Percentiles rank a stretch among this genome's conserved stretches.
These are phyloP conservation scores for Biancaea sappan DNA, from an alignment of 306 rosid species.

Conservation along the genomic window DNA sequence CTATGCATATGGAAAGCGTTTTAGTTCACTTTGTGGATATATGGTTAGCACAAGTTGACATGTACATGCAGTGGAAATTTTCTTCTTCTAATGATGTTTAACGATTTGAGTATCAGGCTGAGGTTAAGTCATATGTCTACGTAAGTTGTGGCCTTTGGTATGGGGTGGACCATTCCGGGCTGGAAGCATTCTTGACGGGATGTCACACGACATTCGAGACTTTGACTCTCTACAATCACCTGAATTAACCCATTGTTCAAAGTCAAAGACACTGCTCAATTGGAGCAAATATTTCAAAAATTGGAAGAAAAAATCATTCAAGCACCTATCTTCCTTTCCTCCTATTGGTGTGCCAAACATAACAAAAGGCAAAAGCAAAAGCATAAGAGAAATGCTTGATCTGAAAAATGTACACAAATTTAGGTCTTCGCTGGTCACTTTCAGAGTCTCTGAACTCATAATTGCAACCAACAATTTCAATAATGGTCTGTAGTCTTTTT, in stretches of 20 bases:
- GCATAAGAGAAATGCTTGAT: conserved; percentile 46
- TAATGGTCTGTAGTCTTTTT: conserved; percentile 51
- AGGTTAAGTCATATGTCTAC: no score
- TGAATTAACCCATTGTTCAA: conserved; percentile 38
- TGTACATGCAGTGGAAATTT: no score
- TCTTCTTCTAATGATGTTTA: no score
- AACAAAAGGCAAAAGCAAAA: conserved; percentile 57
- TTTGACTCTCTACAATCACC: conserved; percentile 32
- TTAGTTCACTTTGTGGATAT: no score
- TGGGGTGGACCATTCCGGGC: no score
- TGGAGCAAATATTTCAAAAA: conserved; percentile 67
- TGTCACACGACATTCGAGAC: no score
- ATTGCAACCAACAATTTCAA: conserved; percentile 72
- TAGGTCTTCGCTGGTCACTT: conserved; percentile 60
- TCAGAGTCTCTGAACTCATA: conserved; percentile 57
- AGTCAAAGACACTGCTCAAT: conserved; percentile 41
- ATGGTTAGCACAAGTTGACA: no score
- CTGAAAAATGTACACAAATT: conserved; percentile 45
- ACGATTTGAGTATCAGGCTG: no score
- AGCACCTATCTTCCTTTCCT: conserved; percentile 62
- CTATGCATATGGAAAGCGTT: no score
- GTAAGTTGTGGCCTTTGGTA: no score
- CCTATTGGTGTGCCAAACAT: no score
- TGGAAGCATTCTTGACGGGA: no score
- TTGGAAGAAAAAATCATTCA: conserved; percentile 58